These are phyloP conservation scores for Tulasnella sp. DNA, from an alignment of 768 basidiomycete genomes.

Conservation along the genomic window DNA sequence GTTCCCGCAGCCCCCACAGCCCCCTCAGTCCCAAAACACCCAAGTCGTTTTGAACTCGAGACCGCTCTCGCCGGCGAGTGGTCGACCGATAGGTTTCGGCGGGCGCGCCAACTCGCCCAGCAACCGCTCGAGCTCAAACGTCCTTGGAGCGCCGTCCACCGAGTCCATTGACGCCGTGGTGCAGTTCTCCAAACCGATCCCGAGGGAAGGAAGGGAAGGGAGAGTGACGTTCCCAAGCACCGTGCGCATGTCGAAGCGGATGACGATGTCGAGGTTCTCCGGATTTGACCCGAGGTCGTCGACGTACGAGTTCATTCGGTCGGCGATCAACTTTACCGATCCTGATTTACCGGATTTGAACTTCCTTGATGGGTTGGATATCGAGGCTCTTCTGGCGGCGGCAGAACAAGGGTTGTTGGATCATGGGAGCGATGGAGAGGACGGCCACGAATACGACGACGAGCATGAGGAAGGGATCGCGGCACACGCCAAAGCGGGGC, in stretches of 20 bases:
- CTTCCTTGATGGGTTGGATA: slow-evolving; percentile 20
- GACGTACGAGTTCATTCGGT: slow-evolving; percentile 23
- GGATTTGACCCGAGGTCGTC: slow-evolving; percentile 24
- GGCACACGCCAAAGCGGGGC: too few relatives aligned
- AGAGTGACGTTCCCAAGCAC: slow-evolving; percentile 13
- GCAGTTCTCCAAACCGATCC: not conserved
- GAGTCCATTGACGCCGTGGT: not conserved
- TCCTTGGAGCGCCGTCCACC: not conserved
- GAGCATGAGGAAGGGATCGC: not conserved
- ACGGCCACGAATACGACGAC: not conserved
- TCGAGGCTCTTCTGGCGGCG: not conserved
- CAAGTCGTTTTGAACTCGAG: not conserved
- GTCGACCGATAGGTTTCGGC: not conserved
- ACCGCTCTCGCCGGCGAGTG: not conserved
- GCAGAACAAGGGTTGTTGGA: not conserved
- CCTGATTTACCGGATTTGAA: slow-evolving; percentile 20
- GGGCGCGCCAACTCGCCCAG: not conserved
- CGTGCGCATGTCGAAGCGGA: not conserved
- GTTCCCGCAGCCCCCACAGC: not conserved
- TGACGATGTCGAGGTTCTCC: slow-evolving; percentile 6
- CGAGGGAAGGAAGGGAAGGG: not conserved
- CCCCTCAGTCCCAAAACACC: not conserved
- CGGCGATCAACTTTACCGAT: slow-evolving; percentile 19
- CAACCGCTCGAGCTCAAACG: slow-evolving; percentile 5
- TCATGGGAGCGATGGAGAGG: not conserved